phyloP scores from a whole-genome alignment of 495 filamentous ascomycete genomes.

The Collariella sp. region DNA sequence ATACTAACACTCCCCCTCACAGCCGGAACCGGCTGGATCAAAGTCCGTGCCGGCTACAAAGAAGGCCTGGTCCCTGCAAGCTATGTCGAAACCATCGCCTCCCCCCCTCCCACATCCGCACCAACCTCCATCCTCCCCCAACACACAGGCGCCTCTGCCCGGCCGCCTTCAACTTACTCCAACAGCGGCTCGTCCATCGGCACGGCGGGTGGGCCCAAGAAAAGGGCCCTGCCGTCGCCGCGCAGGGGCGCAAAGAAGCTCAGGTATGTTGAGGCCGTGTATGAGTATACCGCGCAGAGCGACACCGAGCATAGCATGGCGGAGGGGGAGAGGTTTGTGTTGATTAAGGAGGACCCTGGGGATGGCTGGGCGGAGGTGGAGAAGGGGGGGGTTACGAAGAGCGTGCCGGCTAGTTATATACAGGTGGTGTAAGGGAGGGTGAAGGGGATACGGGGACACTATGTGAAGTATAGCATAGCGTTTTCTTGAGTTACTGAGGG shows the following conservation, averaged over 20 bases:
- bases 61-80: constrained; percentile 81
- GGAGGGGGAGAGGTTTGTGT: constrained; percentile 85
- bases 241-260: constrained; percentile 88
- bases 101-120: constrained; percentile 13
- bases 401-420: constrained; percentile 90
- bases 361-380: constrained; percentile 98
- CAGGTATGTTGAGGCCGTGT: constrained; percentile 88
- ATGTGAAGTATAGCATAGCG: background rate
- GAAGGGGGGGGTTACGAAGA: constrained; percentile 78
- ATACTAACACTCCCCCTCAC: constrained; percentile 2
- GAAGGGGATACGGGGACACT: background rate
- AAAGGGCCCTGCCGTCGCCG: constrained; percentile 88
- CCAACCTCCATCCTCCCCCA: constrained; percentile 50
- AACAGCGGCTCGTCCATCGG: constrained; percentile 67
- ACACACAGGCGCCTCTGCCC: constrained; percentile 44
- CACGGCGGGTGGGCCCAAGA: constrained; percentile 54
- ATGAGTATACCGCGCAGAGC: constrained; percentile 80
- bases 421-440: constrained; percentile 39
- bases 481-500: too few species aligned
- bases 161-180: constrained; percentile 64
- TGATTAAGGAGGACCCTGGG: constrained; percentile 73
- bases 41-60: constrained; percentile 56
- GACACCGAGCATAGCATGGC: constrained; percentile 82
- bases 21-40: constrained; percentile 92
- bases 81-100: constrained; percentile 46